Evolutionary conservation across 805 yeast genomes (phyloP).

Genomic region (Starmerella geochares): DNA sequence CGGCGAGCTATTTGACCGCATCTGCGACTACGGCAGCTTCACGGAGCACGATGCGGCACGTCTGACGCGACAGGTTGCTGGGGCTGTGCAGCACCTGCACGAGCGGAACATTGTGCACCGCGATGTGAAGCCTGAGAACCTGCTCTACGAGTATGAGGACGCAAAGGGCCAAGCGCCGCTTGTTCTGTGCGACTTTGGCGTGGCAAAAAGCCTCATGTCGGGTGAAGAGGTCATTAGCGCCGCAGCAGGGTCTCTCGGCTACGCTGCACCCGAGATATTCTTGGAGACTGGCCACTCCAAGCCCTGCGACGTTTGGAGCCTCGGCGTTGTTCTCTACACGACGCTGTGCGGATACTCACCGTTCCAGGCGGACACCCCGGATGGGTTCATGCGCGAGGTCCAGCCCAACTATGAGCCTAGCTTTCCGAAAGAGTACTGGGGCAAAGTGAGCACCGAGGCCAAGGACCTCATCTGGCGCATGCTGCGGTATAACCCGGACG

Average conservation of each 20-base stretch:
- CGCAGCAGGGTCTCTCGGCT: conserved; percentile 89
- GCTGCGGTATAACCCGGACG: conserved; percentile 63
- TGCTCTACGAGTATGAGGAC: conserved; percentile 50
- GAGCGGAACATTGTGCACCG: conserved; percentile 73
- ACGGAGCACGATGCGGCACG: conserved; percentile 80
- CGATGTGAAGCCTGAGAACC: conserved; percentile 89
- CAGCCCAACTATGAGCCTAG: conserved; percentile 61
- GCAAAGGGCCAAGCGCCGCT: conserved; percentile 53
- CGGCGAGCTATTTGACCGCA: conserved; percentile 87
- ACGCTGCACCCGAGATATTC: conserved; percentile 93
- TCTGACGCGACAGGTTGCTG: conserved; percentile 61
- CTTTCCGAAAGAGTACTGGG: conserved; percentile 84
- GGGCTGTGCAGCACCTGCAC: conserved; percentile 74
- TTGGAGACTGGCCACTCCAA: conserved; percentile 79
- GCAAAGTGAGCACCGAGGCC: conserved; percentile 66
- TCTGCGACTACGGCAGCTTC: conserved; percentile 67
- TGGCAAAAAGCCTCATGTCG: conserved; percentile 62
- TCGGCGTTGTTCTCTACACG: conserved; percentile 88
- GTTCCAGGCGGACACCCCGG: conserved; percentile 71
- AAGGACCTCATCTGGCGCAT: conserved; percentile 64
- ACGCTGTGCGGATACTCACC: conserved; percentile 88
- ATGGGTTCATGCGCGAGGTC: conserved; percentile 73
- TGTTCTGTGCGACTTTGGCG: conserved; percentile 92
- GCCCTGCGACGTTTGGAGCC: conserved; percentile 92
- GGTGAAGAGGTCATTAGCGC: conserved; percentile 53